Base-by-base conservation (phyloP, 2,329 filamentous ascomycete species). In the Oidium heveae region DNA sequence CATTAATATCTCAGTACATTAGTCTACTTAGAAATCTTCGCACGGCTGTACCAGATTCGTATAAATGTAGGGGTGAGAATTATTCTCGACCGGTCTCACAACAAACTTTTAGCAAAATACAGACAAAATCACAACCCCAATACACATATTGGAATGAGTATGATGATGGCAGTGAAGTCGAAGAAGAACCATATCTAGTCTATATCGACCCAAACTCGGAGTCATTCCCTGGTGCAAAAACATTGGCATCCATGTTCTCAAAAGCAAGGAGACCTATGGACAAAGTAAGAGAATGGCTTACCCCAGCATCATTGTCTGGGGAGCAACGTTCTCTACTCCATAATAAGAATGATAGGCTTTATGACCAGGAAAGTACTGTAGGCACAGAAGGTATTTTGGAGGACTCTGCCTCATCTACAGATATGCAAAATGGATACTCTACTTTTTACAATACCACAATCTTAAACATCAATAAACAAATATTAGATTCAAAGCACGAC, bases 141-240 rank as follows among this genome's bases (percentile, higher is more conserved):
- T 61, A 63, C 55, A 37, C 54, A 20, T 91, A 89, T 64, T 93
- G 86, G 85, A 89, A 85, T 66, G 86, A 93, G 65, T 91, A 89
- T 65, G 86, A 93, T 60, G 70, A 88, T 63, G 84, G 83, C 9
- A 86, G 85, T 64, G 83, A 87, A 55, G 65, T 60, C 12, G 69
- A 68, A 12, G 68, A 78, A 46, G 74, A 76, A 37, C 74, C 74
- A 33, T 91, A 86, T 65, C 74, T 77, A 47, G 80, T 91, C 59
- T 86, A 85, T 61, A 71, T 89, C 56, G 75, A 88, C 63, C 84
- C 84, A 0, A 74, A 85, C 59, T 75, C 75, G 1, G 70, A 73
- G 24, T 55, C 56, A 18, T 82, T 84, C 55, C 78, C 81, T 0
- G 80, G 83, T 15, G 67, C 59, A 36, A 60, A 62, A 47, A 58